Evolutionary conservation across 2,329 filamentous ascomycete genomes (phyloP).

Genomic region (Colletotrichum phormii): DNA sequence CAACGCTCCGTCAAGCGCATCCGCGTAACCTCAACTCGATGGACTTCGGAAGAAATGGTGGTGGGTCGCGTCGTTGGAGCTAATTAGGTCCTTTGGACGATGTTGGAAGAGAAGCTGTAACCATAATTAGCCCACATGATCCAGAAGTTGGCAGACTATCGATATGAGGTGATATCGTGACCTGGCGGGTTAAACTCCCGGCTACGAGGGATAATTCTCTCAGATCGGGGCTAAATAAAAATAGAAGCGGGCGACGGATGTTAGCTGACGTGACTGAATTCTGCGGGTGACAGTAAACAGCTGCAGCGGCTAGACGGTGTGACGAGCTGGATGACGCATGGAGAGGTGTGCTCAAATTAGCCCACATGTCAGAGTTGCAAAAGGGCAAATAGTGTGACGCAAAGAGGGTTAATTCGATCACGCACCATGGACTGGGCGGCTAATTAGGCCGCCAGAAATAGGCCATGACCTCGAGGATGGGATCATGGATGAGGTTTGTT

Average conservation of each 20-base stretch:
- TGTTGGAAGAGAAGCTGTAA: neutral
- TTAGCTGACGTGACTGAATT: slow-evolving; percentile 26
- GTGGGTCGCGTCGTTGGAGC: neutral
- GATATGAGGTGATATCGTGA: slow-evolving; percentile 11
- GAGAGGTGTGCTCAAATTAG: slow-evolving; percentile 41
- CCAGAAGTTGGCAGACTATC: slow-evolving; percentile 4
- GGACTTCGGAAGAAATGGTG: neutral
- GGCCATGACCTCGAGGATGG: neutral
- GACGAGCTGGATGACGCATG: slow-evolving; percentile 15
- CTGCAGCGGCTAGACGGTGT: slow-evolving; percentile 23
- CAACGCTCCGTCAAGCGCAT: neutral
- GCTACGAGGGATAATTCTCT: slow-evolving; percentile 26
- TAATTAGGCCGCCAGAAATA: slow-evolving; percentile 36
- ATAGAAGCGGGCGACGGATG: slow-evolving; percentile 43
- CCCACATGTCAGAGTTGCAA: slow-evolving; percentile 35
- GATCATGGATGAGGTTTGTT: neutral
- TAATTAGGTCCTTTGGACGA: slow-evolving; percentile 16
- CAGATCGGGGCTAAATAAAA: slow-evolving; percentile 48
- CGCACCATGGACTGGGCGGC: slow-evolving; percentile 26
- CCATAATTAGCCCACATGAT: slow-evolving; percentile 30
- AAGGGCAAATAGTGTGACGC: slow-evolving; percentile 27
- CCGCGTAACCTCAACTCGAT: neutral
- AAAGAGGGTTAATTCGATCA: slow-evolving; percentile 37
- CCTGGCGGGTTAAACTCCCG: slow-evolving; percentile 4
- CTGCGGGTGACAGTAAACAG: slow-evolving; percentile 39